Percentiles rank a stretch among this genome's conserved stretches.
Conservation (phyloP, 169 alveolate genomes). For the Theileria annulata region DNA sequence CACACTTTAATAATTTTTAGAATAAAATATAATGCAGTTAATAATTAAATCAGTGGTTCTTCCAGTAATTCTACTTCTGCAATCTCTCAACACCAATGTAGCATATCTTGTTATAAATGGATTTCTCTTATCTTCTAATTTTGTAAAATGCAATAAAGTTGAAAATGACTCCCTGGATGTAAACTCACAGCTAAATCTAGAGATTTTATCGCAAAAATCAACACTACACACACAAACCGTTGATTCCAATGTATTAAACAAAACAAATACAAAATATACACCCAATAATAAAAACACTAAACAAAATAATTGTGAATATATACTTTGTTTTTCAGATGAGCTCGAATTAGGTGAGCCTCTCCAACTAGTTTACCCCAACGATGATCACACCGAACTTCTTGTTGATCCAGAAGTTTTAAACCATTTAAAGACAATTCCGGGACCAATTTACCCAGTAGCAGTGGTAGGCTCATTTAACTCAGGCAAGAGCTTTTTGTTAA, state of each 20-base stretch:
- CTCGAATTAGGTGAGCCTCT: slow-evolving; percentile 64
- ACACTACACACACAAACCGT: slow-evolving; percentile 3
- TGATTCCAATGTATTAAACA: slow-evolving; percentile 1
- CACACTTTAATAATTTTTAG: neutral
- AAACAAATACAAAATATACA: neutral
- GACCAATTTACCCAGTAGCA: slow-evolving; percentile 79
- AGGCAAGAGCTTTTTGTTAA: slow-evolving; percentile 76
- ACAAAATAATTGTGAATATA: neutral
- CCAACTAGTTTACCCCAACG: slow-evolving; percentile 72
- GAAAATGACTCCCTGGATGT: slow-evolving; percentile 1
- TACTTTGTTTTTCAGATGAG: slow-evolving; percentile 24
- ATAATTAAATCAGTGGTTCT: neutral
- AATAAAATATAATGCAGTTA: slow-evolving; percentile 5
- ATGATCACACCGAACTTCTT: slow-evolving; percentile 71
- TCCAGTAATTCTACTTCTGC: neutral
- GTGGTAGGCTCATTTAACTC: slow-evolving; percentile 79
- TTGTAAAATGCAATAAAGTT: neutral
- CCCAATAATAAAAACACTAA: neutral
- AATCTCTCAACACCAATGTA: neutral
- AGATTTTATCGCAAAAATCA: slow-evolving; percentile 1
- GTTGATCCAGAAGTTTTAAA: slow-evolving; percentile 68
- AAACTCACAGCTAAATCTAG: neutral
- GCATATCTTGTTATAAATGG: neutral
- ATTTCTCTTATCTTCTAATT: neutral
- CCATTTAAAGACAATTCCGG: slow-evolving; percentile 59